These are phyloP conservation scores for Ceratocystis diversiconidia DNA, from an alignment of 2,329 filamentous ascomycete genomes.

Conservation along the genomic window DNA sequence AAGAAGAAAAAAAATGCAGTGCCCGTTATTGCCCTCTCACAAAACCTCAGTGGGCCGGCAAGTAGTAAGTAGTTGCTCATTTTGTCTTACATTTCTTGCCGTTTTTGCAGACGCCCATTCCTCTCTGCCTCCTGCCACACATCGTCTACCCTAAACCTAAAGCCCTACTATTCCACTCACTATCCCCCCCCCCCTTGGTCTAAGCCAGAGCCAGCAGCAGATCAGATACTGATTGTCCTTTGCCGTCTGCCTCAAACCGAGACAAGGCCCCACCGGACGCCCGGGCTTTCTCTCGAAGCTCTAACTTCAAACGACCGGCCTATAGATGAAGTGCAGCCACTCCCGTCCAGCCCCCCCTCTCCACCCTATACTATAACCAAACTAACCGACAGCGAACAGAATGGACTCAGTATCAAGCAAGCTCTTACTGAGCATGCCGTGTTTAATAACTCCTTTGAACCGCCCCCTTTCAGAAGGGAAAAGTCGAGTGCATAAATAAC, in stretches of 20 bases:
- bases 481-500: background rate
- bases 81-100: background rate
- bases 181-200: background rate
- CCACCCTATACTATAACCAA: background rate
- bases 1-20: background rate
- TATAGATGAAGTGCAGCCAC: background rate
- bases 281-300: background rate
- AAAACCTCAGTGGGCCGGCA: no score
- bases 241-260: conserved; percentile 2
- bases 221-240: background rate
- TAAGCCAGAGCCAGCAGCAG: background rate
- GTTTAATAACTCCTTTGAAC: background rate
- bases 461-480: background rate
- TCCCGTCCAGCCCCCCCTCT: background rate
- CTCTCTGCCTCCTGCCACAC: background rate
- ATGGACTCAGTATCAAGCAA: background rate
- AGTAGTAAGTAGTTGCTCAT: background rate
- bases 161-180: background rate
- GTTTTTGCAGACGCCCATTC: background rate
- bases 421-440: background rate
- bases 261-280: conserved; percentile 3
- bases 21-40: background rate
- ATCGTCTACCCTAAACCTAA: background rate
- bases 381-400: no score
- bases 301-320: background rate